phyloP scores from a whole-genome alignment of 192 early-diverging fungal species.

The Coemansia reversa region DNA sequence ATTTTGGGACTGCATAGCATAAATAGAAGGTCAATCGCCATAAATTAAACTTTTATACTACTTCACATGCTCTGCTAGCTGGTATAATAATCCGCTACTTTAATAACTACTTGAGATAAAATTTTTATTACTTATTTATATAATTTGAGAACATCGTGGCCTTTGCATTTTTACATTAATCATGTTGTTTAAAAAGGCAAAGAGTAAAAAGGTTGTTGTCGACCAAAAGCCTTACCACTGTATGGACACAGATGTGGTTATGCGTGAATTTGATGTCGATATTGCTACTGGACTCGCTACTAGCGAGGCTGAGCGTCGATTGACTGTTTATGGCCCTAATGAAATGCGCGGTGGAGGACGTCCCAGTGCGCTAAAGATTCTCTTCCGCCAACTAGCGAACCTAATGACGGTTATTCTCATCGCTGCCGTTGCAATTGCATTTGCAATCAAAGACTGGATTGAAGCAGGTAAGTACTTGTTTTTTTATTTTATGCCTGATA shows the following conservation, averaged over 20 bases:
- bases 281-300: slow-evolving; percentile 49
- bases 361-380: slow-evolving; percentile 62
- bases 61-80: neutral
- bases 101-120: slow-evolving; percentile 1
- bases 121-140: neutral
- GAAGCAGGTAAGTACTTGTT: slow-evolving; percentile 54
- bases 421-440: slow-evolving; percentile 64
- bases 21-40: slow-evolving; percentile 7
- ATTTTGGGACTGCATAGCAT: neutral
- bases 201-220: slow-evolving; percentile 4
- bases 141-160: neutral
- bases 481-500: neutral
- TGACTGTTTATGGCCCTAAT: slow-evolving; percentile 57
- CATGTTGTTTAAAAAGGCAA: slow-evolving; percentile 28
- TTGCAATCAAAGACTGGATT: slow-evolving; percentile 66
- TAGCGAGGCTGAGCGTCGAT: slow-evolving; percentile 46
- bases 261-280: slow-evolving; percentile 30
- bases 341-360: slow-evolving; percentile 68
- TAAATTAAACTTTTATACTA: slow-evolving; percentile 11
- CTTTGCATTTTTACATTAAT: neutral
- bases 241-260: slow-evolving; percentile 26
- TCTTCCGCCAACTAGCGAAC: slow-evolving; percentile 66
- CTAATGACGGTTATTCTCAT: slow-evolving; percentile 65
- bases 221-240: slow-evolving; percentile 47
- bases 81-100: neutral